phyloP scores from a whole-genome alignment of 176 grass and related monocot species.

The Puya raimondii region DNA sequence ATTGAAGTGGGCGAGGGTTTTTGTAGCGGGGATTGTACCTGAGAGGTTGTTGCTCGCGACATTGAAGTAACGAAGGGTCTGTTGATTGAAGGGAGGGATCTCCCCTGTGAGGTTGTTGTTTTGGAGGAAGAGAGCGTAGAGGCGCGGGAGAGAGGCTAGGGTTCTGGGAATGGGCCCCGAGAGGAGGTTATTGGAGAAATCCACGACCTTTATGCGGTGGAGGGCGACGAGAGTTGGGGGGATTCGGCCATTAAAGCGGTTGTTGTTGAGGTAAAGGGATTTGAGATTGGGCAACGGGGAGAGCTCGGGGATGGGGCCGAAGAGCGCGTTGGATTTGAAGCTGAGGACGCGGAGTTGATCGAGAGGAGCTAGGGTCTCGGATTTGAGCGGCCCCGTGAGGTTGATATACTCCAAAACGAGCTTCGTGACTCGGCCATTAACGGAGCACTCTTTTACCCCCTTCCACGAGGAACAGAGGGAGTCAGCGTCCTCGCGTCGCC shows the following conservation, averaged over 20 bases:
- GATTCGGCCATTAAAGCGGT: constrained; percentile 49
- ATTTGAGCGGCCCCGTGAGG: constrained; percentile 50
- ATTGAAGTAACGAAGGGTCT: constrained; percentile 51
- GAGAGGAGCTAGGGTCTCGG: constrained; percentile 44
- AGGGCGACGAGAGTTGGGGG: constrained; percentile 46
- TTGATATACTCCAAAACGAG: constrained; percentile 80
- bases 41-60: constrained; percentile 57
- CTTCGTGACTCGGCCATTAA: constrained; percentile 52
- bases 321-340: constrained; percentile 67
- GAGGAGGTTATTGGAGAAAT: constrained; percentile 59
- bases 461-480: constrained; percentile 49
- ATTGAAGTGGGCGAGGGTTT: constrained; percentile 52
- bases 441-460: constrained; percentile 57
- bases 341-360: constrained; percentile 83
- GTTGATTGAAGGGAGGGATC: constrained; percentile 49
- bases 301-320: constrained; percentile 63
- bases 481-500: constrained; percentile 30
- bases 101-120: constrained; percentile 43
- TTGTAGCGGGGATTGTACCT: constrained; percentile 47
- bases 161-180: constrained; percentile 50
- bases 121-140: constrained; percentile 54
- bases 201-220: constrained; percentile 69
- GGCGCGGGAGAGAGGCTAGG: constrained; percentile 37
- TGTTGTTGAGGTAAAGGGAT: constrained; percentile 72
- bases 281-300: constrained; percentile 61